These are phyloP conservation scores for Diplosphaera chodatii DNA, from an alignment of 139 green algal genomes.

Conservation along the genomic window DNA sequence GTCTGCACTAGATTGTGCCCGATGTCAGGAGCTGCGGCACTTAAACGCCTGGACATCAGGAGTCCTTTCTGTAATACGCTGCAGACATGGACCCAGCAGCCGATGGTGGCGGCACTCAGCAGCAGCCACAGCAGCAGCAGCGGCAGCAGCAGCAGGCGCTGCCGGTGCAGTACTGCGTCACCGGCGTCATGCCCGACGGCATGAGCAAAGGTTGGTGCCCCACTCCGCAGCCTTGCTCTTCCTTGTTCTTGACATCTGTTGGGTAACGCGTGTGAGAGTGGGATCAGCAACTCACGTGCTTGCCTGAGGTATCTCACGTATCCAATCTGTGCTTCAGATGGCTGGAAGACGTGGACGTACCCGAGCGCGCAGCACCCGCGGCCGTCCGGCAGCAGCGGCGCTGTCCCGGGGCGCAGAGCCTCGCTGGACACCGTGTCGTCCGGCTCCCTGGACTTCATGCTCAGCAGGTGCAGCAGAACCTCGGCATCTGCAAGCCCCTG, in stretches of 20 bases:
- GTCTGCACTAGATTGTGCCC: too few species aligned
- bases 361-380: not conserved
- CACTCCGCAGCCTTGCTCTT: too few species aligned
- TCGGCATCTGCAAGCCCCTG: too few species aligned
- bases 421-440: not conserved
- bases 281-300: too few species aligned
- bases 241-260: too few species aligned
- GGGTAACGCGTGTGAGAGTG: too few species aligned
- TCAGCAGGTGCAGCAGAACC: constrained; percentile 4
- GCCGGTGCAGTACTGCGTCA: not conserved
- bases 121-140: not conserved
- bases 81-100: too few species aligned
- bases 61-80: too few species aligned
- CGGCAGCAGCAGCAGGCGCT: not conserved
- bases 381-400: not conserved
- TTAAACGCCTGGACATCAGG: too few species aligned
- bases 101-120: too few species aligned
- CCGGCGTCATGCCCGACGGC: not conserved
- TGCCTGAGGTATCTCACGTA: not conserved
- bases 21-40: too few species aligned
- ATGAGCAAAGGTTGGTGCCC: not conserved
- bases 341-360: not conserved
- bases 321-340: not conserved
- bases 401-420: too few species aligned
- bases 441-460: not conserved